Conservation (phyloP, 495 filamentous ascomycete genomes). For the Aspergillus affinis region DNA sequence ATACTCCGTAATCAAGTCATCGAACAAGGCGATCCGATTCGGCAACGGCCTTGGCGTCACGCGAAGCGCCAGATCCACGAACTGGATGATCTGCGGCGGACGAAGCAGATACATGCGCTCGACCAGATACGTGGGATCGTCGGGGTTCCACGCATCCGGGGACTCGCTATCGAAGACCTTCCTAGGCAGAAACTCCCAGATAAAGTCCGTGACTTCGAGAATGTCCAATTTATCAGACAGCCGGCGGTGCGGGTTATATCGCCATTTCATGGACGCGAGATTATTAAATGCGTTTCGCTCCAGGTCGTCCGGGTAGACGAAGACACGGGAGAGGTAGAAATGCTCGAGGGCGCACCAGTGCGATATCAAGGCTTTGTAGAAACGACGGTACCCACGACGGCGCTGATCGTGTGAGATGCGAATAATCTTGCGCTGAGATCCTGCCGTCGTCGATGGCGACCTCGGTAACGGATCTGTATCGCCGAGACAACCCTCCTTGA, state of each 20-base stretch:
- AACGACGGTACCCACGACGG: background rate
- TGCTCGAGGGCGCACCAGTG: background rate
- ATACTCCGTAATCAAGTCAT: background rate
- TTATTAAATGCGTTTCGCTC: background rate
- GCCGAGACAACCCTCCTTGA: background rate
- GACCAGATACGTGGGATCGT: background rate
- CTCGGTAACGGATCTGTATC: background rate
- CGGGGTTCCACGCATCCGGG: background rate
- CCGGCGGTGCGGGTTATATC: background rate
- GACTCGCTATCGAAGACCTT: background rate
- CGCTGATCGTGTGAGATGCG: background rate
- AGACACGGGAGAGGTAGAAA: background rate
- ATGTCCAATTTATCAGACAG: background rate
- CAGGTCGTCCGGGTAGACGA: background rate
- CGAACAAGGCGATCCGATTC: background rate
- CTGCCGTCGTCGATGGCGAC: background rate
- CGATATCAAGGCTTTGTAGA: background rate
- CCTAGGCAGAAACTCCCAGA: background rate
- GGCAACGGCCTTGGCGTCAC: background rate
- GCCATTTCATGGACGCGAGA: background rate
- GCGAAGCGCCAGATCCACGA: background rate
- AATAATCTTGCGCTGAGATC: background rate
- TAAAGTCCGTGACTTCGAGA: background rate
- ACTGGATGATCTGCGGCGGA: background rate
- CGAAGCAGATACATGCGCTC: background rate